Conservation (phyloP, 495 filamentous ascomycete genomes). For the Staphylotrichum longicolle region DNA sequence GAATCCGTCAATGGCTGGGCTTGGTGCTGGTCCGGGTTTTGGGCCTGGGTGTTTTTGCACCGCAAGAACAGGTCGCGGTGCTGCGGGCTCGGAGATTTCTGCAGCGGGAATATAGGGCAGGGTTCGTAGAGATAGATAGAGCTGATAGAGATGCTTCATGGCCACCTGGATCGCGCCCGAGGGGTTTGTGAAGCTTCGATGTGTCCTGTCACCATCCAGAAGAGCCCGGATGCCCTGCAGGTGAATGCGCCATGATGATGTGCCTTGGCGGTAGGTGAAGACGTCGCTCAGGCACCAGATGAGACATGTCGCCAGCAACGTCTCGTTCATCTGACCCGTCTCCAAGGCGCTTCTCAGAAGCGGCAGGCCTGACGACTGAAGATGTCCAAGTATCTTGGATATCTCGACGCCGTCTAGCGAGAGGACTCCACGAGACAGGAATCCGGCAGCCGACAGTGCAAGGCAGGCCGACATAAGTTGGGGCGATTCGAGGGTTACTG, state of each 20-base stretch:
- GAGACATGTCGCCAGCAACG: constrained; percentile 25
- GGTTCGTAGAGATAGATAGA: constrained; percentile 24
- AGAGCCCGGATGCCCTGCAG: constrained; percentile 23
- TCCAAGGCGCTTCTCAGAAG: constrained; percentile 19
- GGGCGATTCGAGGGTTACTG: constrained; percentile 23
- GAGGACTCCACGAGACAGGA: constrained; percentile 21
- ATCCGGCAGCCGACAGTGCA: constrained; percentile 25
- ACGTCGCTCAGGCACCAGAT: constrained; percentile 29
- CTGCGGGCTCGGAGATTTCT: neutral
- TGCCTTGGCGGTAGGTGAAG: constrained; percentile 23
- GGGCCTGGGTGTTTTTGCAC: neutral
- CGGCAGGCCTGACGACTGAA: constrained; percentile 24
- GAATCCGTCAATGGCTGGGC: constrained; percentile 25
- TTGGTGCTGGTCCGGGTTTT: neutral
- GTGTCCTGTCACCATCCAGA: constrained; percentile 14
- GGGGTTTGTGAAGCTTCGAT: neutral
- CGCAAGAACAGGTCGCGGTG: neutral
- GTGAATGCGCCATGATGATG: constrained; percentile 27
- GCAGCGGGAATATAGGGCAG: constrained; percentile 20
- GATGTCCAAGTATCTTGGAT: constrained; percentile 20
- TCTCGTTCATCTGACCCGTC: constrained; percentile 19
- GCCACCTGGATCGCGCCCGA: constrained; percentile 15
- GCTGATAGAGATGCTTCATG: constrained; percentile 26
- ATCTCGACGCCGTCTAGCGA: constrained; percentile 21
- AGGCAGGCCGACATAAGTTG: constrained; percentile 27